Evolutionary conservation across 176 grass and related monocot genomes (phyloP).

Genomic region (Echinochloa phyllopogon): DNA sequence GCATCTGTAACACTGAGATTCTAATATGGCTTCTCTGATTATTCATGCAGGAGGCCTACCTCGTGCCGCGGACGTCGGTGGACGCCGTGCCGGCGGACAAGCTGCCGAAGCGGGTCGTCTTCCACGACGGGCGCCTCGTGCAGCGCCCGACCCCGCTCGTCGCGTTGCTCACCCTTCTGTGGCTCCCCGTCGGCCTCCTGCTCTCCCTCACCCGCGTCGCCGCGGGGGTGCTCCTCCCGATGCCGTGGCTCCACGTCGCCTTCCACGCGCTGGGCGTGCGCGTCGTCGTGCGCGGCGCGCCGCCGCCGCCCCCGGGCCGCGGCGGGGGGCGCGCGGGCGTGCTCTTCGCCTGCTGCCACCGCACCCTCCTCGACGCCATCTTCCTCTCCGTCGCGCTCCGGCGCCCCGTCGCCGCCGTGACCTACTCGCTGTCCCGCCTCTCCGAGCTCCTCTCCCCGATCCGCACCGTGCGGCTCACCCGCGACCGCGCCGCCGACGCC

Average conservation of each 20-base stretch:
- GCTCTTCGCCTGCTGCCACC: constrained; percentile 68
- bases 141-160: constrained; percentile 38
- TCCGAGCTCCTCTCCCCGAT: constrained; percentile 81
- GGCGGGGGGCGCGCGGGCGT: not conserved
- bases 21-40: too few species aligned
- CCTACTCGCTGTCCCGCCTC: constrained; percentile 69
- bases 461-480: constrained; percentile 51
- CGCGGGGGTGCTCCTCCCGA: constrained; percentile 49
- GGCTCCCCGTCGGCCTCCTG: constrained; percentile 49
- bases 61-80: constrained; percentile 36
- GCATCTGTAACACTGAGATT: too few species aligned
- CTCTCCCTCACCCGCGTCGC: constrained; percentile 48
- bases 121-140: constrained; percentile 73
- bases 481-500: constrained; percentile 62
- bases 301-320: not conserved
- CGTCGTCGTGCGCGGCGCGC: constrained; percentile 36
- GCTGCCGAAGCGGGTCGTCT: constrained; percentile 59
- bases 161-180: constrained; percentile 34
- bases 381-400: constrained; percentile 56
- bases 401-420: constrained; percentile 56
- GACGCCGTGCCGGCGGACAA: constrained; percentile 38
- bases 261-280: constrained; percentile 53
- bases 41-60: constrained; percentile 46
- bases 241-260: constrained; percentile 32
- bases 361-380: constrained; percentile 68